Evolutionary conservation across 257 asterid genomes (phyloP), one percentile per base, ranked within the genome.

Genomic region (Fraxinus quadrangulata): DNA sequence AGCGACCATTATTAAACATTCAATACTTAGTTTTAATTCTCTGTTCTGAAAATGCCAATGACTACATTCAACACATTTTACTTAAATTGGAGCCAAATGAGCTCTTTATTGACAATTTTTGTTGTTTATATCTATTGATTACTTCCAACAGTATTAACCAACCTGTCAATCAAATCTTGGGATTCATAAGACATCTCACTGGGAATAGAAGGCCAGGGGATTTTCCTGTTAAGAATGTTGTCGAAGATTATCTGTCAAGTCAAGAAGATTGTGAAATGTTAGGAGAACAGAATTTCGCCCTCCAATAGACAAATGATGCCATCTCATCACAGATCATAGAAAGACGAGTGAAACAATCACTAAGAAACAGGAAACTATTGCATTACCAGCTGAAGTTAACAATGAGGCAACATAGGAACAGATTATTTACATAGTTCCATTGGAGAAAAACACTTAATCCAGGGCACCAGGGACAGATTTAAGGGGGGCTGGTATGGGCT

Each of bases 181-280:
- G 92, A 92, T 76, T 89, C 98, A 74, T 69, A 78, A 69, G 97
- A 90, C 95, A 94, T 92, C 78, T 90, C 91, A 42, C 71, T 75
- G 9, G 98, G 97, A 87, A 92, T 86, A 73, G 92, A 87, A 71
- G 98, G 98, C 98, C 97, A 92, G 77, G 96, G 98, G 67, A 94
- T 84, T 82, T 88, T 88, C 86, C 92, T 86, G 88, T 91, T 94
- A 42, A 92, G 97, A 76, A 94, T 90, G 79, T 94, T 94, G 89
- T 94, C 92, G 68, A 94, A 94, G 78, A 94, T 92, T 77, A 83
- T 85, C 98, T 94, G 94, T 67, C 79, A 77, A 85, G 54, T 66
- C 85, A 80, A 70, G 78, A 79, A 67, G 51, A 84, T 37, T 6
- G 28, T 23, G 75, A 76, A 71, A 39, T 33, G 78, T 72, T 26